A percentile compares a stretch with the other conserved stretches of the same genome.
These are phyloP conservation scores for Solanum hybrid DNA, from an alignment of 305 asterid species.

Conservation along the genomic window DNA sequence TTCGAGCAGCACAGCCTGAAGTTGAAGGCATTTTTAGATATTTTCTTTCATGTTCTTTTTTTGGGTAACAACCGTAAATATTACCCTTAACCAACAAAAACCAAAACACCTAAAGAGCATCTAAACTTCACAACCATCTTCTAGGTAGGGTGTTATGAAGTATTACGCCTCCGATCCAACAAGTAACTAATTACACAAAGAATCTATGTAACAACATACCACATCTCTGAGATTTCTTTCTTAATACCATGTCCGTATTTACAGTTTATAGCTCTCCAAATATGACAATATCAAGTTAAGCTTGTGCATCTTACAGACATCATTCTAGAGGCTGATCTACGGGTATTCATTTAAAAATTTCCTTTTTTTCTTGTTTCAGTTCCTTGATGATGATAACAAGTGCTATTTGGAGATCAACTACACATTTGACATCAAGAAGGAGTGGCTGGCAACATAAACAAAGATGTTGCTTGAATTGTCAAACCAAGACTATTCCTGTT, in stretches of 20 bases:
- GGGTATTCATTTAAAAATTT: background rate
- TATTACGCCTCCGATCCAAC: background rate
- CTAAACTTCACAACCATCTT: background rate
- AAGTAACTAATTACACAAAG: background rate
- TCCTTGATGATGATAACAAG: conserved; percentile 55
- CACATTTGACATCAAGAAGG: conserved; percentile 57
- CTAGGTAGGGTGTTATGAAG: background rate
- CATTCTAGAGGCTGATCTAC: background rate
- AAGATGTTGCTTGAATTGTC: background rate
- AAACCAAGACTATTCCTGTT: background rate
- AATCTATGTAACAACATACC: background rate
- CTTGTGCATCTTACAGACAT: background rate
- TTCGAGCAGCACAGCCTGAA: background rate
- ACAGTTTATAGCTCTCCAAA: background rate
- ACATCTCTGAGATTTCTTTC: background rate
- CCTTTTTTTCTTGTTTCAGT: conserved; percentile 17
- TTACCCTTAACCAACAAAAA: no score
- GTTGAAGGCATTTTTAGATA: background rate
- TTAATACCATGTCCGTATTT: background rate
- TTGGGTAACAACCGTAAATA: no score
- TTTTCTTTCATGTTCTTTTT: no score
- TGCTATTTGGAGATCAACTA: conserved; percentile 56
- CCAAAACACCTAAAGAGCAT: background rate
- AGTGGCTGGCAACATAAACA: conserved; percentile 22
- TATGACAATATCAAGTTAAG: background rate